Conservation (phyloP, 2,329 filamentous ascomycete genomes). For the Aureobasidium sp. region DNA sequence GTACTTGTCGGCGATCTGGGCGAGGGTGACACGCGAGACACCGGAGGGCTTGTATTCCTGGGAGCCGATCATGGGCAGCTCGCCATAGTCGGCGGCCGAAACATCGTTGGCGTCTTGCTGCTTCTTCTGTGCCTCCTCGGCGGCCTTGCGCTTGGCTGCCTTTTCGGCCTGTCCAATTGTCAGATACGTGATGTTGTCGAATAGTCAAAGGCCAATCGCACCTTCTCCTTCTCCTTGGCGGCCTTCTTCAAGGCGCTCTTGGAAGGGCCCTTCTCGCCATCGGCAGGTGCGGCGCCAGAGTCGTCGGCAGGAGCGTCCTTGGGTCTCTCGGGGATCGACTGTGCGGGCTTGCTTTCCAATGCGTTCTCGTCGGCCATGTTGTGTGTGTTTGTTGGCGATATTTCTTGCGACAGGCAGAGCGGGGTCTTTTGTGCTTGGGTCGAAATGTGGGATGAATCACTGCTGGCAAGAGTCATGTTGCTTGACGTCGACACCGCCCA, state of each 20-base stretch:
- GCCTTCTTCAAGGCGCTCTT: constrained; percentile 84
- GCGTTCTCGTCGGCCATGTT: constrained; percentile 22
- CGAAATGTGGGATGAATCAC: constrained; percentile 13
- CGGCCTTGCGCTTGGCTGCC: constrained; percentile 59
- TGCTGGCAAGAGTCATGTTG: background rate
- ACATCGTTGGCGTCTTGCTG: constrained; percentile 59
- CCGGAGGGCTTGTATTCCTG: constrained; percentile 45
- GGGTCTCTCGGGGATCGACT: constrained; percentile 25
- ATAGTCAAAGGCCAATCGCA: constrained; percentile 30
- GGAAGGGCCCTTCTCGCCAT: constrained; percentile 47
- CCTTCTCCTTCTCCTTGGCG: constrained; percentile 84
- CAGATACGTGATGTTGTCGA: background rate
- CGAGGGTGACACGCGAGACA: constrained; percentile 53
- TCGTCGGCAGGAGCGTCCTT: constrained; percentile 23
- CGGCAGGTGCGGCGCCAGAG: constrained; percentile 18
- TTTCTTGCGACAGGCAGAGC: background rate
- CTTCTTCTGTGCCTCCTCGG: constrained; percentile 60
- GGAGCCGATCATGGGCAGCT: constrained; percentile 53
- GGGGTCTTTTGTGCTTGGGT: constrained; percentile 14
- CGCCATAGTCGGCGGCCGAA: constrained; percentile 73
- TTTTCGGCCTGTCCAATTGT: constrained; percentile 45
- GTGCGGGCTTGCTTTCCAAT: constrained; percentile 17
- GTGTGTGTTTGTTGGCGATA: background rate
- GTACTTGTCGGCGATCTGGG: constrained; percentile 55
- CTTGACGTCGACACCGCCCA: background rate